phyloP scores from a whole-genome alignment of 352 stramenopile genomes.

The Phytophthora constricta region DNA sequence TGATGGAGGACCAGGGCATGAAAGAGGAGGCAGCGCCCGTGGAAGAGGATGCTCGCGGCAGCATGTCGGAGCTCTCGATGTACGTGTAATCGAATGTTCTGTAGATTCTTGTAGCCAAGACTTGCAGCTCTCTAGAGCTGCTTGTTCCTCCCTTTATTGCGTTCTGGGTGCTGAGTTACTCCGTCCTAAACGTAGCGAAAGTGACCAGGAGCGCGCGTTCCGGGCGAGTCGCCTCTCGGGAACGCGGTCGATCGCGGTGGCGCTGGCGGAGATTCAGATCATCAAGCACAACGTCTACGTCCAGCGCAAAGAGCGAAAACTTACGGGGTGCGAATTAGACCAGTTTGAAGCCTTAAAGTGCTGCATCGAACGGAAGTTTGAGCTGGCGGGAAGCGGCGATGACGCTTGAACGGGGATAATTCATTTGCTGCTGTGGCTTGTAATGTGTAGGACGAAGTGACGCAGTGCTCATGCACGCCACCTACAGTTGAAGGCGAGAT shows the following conservation, averaged over 20 bases:
- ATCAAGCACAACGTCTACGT: conserved; percentile 80
- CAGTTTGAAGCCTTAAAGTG: not conserved
- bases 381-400: not conserved
- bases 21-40: conserved; percentile 26
- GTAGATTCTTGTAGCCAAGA: conserved; percentile 2
- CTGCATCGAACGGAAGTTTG: not conserved
- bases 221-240: conserved; percentile 66
- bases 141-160: not conserved
- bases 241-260: conserved; percentile 70
- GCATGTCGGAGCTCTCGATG: conserved; percentile 28
- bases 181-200: conserved; percentile 28
- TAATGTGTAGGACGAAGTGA: conserved; percentile 68
- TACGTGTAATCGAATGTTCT: conserved; percentile 23
- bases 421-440: not conserved
- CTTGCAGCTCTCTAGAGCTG: conserved; percentile 6
- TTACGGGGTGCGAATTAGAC: conserved; percentile 46
- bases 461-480: conserved; percentile 59
- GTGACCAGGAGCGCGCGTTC: conserved; percentile 49
- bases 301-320: conserved; percentile 61
- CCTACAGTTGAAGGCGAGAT: conserved; percentile 41
- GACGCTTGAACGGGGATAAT: conserved; percentile 7
- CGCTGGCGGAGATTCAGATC: conserved; percentile 75
- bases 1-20: conserved; percentile 23
- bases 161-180: conserved; percentile 10
- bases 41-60: conserved; percentile 21